Conservation (phyloP, 202 grass and related monocot genomes). For the Elaeis oleifera region DNA sequence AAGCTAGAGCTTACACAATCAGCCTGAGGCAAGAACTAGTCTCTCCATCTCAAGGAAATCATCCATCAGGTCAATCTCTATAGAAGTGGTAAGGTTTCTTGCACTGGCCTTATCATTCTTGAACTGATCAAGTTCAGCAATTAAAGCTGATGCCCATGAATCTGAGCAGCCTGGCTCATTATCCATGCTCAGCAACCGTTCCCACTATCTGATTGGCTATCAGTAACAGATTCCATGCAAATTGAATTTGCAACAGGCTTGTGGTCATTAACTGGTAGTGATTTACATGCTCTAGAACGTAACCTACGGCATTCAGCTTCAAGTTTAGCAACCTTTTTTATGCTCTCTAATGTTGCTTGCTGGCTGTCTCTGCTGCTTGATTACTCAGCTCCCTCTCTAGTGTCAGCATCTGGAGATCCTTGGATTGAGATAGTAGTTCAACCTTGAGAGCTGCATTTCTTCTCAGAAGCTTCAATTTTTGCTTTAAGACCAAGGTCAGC, state of each 20-base stretch:
- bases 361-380: constrained; percentile 88
- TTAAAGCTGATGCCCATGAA: constrained; percentile 73
- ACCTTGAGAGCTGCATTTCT: constrained; percentile 54
- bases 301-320: constrained; percentile 80
- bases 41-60: constrained; percentile 99
- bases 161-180: constrained; percentile 61
- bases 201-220: constrained; percentile 80
- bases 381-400: constrained; percentile 79
- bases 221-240: constrained; percentile 65
- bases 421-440: constrained; percentile 31
- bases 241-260: constrained; percentile 32
- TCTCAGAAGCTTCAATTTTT: constrained; percentile 51
- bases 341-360: constrained; percentile 87
- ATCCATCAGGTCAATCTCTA: constrained; percentile 35
- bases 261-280: constrained; percentile 29
- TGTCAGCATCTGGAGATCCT: constrained; percentile 57
- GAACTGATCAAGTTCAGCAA: constrained; percentile 77
- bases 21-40: constrained; percentile 52
- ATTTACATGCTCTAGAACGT: constrained; percentile 36
- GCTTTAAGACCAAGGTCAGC: constrained; percentile 34
- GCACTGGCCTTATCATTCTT: constrained; percentile 35
- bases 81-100: constrained; percentile 32
- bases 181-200: constrained; percentile 48
- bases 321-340: constrained; percentile 67
- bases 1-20: constrained; percentile 30